phyloP scores from a whole-genome alignment of 2,329 filamentous ascomycete genomes.

The Paecilomyces sp. region DNA sequence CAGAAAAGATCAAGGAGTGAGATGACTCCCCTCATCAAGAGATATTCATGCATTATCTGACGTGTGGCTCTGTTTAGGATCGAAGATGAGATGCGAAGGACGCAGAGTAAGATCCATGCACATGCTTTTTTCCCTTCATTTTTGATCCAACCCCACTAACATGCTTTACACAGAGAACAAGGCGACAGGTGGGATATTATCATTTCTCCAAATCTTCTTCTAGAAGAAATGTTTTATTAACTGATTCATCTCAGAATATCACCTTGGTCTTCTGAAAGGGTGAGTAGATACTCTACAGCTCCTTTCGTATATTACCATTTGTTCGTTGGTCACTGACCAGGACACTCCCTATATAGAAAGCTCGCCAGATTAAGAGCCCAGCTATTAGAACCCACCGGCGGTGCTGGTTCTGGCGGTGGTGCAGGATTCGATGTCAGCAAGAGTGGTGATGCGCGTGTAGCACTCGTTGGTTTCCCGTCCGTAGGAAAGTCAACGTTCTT shows the following conservation, averaged over 20 bases:
- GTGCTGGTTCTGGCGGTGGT: conserved; percentile 69
- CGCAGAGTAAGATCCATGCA: conserved; percentile 67
- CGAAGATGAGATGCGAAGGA: conserved; percentile 98
- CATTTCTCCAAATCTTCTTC: background rate
- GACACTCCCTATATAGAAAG: conserved; percentile 56
- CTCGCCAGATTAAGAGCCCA: conserved; percentile 91
- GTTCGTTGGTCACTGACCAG: conserved; percentile 12
- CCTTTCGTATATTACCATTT: background rate
- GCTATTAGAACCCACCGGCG: conserved; percentile 80
- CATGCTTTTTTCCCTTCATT: conserved; percentile 7
- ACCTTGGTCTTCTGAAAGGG: conserved; percentile 96
- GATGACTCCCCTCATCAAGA: conserved; percentile 21
- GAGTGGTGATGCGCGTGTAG: conserved; percentile 91
- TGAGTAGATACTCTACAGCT: conserved; percentile 34
- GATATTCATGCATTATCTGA: conserved; percentile 1
- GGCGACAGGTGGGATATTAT: conserved; percentile 70
- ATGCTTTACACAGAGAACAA: conserved; percentile 71
- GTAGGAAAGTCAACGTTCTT: conserved; percentile 98
- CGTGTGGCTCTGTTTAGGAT: conserved; percentile 56
- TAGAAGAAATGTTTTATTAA: conserved; percentile 13
- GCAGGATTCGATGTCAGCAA: conserved; percentile 88
- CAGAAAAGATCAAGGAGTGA: conserved; percentile 99
- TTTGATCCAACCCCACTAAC: conserved; percentile 17
- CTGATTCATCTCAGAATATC: conserved; percentile 67
- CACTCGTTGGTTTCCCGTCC: conserved; percentile 95